Conservation (phyloP, 345 rosid genomes). For the Mangifera indica region DNA sequence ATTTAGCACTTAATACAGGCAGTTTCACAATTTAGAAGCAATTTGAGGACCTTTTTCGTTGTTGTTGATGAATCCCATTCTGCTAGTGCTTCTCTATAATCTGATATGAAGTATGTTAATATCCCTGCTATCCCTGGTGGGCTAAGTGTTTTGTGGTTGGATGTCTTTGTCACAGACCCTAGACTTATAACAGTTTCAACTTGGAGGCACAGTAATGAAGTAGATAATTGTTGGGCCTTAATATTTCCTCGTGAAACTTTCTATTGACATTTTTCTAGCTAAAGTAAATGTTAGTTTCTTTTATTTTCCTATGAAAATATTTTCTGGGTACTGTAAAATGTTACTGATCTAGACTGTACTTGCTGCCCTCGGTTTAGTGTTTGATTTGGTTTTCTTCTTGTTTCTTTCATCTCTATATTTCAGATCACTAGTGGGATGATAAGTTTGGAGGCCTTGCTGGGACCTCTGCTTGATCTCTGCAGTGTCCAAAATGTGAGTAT, state of each 20-base stretch:
- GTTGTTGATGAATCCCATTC: not conserved
- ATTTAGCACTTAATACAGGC: not conserved
- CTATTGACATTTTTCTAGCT: not conserved
- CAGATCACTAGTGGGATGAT: slow-evolving; percentile 70
- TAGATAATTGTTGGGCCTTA: not conserved
- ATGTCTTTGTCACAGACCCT: not conserved
- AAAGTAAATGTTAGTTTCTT: not conserved
- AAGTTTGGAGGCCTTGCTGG: slow-evolving; percentile 55
- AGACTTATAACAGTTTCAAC: not conserved
- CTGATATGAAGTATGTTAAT: not conserved
- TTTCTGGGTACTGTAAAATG: not conserved
- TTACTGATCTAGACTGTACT: not conserved
- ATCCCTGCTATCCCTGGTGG: not conserved
- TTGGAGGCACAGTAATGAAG: not conserved
- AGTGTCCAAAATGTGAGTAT: slow-evolving; percentile 46
- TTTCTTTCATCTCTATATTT: slow-evolving; percentile 19
- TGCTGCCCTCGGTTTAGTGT: not conserved
- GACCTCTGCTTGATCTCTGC: slow-evolving; percentile 71
- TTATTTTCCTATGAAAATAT: too few relatives aligned
- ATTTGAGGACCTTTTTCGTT: not conserved
- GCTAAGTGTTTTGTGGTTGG: not conserved
- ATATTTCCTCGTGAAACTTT: not conserved
- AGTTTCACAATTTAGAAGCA: not conserved
- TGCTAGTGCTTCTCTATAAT: not conserved
- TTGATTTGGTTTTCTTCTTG: slow-evolving; percentile 7